A percentile compares a stretch with the other conserved stretches of the same genome.
Conservation (phyloP, 2,329 filamentous ascomycete genomes). For the Corniculantispora saksenae region DNA sequence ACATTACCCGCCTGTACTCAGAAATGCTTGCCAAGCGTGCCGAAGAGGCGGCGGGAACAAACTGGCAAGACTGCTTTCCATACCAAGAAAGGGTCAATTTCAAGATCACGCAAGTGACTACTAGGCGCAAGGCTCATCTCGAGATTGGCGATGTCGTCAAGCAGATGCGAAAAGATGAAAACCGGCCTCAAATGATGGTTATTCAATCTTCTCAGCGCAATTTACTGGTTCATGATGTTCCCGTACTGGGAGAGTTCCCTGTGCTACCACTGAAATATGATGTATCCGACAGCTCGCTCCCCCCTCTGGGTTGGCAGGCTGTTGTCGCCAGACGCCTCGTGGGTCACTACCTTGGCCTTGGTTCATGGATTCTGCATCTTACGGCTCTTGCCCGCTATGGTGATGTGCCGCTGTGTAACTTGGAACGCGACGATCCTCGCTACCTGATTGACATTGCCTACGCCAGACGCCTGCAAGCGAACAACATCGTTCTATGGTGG, state of each 20-base stretch:
- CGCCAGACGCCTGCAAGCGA: conserved; percentile 83
- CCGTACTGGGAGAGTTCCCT: conserved; percentile 80
- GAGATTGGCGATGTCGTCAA: conserved; percentile 87
- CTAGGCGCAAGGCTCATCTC: conserved; percentile 82
- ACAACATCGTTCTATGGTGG: conserved; percentile 97
- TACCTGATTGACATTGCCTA: conserved; percentile 97
- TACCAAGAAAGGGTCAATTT: conserved; percentile 88
- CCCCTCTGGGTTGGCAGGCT: conserved; percentile 89
- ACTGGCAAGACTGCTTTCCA: conserved; percentile 77
- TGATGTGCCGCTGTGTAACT: conserved; percentile 90
- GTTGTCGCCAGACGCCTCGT: conserved; percentile 85
- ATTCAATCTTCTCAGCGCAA: conserved; percentile 86
- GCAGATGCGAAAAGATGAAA: conserved; percentile 85
- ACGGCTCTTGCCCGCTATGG: conserved; percentile 87
- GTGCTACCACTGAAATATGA: conserved; percentile 80
- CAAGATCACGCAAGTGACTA: conserved; percentile 84
- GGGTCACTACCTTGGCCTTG: conserved; percentile 88
- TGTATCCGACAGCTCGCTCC: conserved; percentile 79
- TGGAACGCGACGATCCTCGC: conserved; percentile 90
- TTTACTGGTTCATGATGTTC: conserved; percentile 80
- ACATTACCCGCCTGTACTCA: conserved; percentile 83
- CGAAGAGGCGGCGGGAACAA: conserved; percentile 66
- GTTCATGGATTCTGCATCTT: conserved; percentile 87
- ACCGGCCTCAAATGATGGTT: conserved; percentile 77
- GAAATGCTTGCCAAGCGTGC: conserved; percentile 70